These are phyloP conservation scores for Alternaria sp. DNA, from an alignment of 2,329 filamentous ascomycete species.

Conservation along the genomic window DNA sequence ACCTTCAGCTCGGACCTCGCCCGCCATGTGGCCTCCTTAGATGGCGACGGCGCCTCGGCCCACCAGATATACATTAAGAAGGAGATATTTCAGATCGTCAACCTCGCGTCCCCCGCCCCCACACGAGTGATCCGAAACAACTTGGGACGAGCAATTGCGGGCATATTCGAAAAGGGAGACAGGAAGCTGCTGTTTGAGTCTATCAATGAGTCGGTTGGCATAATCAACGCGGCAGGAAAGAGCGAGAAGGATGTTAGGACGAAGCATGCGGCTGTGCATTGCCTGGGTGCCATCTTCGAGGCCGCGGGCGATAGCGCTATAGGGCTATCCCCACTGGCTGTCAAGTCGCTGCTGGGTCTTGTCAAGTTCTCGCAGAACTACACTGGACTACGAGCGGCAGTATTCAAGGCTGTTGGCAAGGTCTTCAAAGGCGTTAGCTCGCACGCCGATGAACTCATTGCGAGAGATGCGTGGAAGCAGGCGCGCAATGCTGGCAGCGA, in stretches of 20 bases:
- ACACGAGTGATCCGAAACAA: slow-evolving; percentile 91
- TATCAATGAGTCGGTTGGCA: slow-evolving; percentile 81
- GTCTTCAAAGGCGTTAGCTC: slow-evolving; percentile 75
- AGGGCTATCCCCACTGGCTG: slow-evolving; percentile 77
- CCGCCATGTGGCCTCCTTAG: slow-evolving; percentile 77
- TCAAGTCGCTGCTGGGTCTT: slow-evolving; percentile 74
- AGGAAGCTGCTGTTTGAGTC: slow-evolving; percentile 93
- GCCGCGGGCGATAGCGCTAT: slow-evolving; percentile 94
- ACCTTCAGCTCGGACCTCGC: slow-evolving; percentile 85
- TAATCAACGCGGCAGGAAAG: slow-evolving; percentile 74
- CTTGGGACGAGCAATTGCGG: slow-evolving; percentile 80
- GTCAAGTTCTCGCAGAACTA: slow-evolving; percentile 80
- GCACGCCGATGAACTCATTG: slow-evolving; percentile 81
- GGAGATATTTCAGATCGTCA: slow-evolving; percentile 92
- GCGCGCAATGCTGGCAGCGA: slow-evolving; percentile 79
- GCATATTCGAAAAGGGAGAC: slow-evolving; percentile 84
- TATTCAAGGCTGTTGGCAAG: slow-evolving; percentile 77
- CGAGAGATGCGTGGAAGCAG: slow-evolving; percentile 94
- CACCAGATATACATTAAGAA: slow-evolving; percentile 93
- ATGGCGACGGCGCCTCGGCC: slow-evolving; percentile 79
- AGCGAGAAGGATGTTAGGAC: slow-evolving; percentile 76
- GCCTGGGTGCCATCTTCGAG: slow-evolving; percentile 86
- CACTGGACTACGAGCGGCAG: slow-evolving; percentile 79
- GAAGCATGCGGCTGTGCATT: slow-evolving; percentile 87
- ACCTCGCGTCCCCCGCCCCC: slow-evolving; percentile 78